Conservation (phyloP, 2,329 filamentous ascomycete species). For the Trichoderma lentiforme region DNA sequence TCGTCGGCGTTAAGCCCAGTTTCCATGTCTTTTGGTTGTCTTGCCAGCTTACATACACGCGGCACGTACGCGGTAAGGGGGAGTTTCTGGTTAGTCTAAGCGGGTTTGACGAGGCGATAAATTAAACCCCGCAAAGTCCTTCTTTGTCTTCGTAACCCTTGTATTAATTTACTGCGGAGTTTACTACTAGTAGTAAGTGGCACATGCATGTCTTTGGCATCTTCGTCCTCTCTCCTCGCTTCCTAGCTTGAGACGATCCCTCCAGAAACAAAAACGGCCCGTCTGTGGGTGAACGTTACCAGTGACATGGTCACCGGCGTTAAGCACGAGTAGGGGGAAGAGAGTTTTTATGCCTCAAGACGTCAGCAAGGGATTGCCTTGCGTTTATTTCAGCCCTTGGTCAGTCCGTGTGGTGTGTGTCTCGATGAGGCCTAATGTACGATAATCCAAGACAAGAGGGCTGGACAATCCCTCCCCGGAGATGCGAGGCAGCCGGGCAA, state of each 20-base stretch:
- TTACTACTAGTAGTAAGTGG: neutral
- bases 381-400: neutral
- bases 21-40: neutral
- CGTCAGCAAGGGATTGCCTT: neutral
- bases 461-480: neutral
- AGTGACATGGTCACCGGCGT: neutral
- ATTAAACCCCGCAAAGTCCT: neutral
- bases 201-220: neutral
- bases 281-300: neutral
- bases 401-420: neutral
- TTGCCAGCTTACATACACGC: neutral
- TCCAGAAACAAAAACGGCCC: neutral
- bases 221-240: neutral
- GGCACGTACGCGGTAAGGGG: neutral
- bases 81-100: neutral
- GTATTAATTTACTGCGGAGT: neutral
- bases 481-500: neutral
- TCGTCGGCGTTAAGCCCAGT: neutral
- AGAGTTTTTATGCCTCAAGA: neutral
- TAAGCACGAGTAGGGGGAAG: neutral
- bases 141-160: neutral
- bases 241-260: neutral
- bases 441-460: neutral
- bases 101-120: neutral
- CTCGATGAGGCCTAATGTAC: neutral